Evolutionary conservation across 345 rosid genomes (phyloP).

Genomic region (Abelmoschus esculentus): DNA sequence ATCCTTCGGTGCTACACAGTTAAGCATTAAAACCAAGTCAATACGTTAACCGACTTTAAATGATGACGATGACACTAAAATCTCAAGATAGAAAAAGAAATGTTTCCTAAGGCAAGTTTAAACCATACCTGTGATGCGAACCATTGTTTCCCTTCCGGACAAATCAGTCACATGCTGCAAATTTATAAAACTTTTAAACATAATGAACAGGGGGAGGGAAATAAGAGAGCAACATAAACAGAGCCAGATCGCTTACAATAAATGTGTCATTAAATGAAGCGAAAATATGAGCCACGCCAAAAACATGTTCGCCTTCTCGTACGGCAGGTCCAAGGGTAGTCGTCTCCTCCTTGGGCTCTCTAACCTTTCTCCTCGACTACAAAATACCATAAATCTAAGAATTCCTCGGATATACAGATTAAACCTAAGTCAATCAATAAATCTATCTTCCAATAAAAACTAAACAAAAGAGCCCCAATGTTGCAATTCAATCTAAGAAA

Average conservation of each 20-base stretch:
- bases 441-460: not conserved
- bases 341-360: constrained; percentile 84
- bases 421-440: not conserved
- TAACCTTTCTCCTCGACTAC: constrained; percentile 64
- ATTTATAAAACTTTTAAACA: not conserved
- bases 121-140: constrained; percentile 71
- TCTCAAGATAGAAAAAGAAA: not conserved
- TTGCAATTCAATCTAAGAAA: not conserved
- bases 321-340: constrained; percentile 75
- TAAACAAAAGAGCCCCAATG: not conserved
- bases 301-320: constrained; percentile 71
- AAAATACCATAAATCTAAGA: not conserved
- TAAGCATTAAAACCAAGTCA: no score
- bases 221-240: not conserved
- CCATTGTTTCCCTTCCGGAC: constrained; percentile 88
- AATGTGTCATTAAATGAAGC: constrained; percentile 91
- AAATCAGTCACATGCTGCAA: constrained; percentile 85
- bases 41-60: no score
- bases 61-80: no score
- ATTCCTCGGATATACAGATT: not conserved
- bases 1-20: no score
- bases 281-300: constrained; percentile 82
- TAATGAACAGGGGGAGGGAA: not conserved
- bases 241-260: constrained; percentile 40
- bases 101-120: not conserved